A percentile compares a stretch with the other conserved stretches of the same genome.
These are phyloP conservation scores for Lenzites betulinus DNA, from an alignment of 768 basidiomycete species.

Conservation along the genomic window DNA sequence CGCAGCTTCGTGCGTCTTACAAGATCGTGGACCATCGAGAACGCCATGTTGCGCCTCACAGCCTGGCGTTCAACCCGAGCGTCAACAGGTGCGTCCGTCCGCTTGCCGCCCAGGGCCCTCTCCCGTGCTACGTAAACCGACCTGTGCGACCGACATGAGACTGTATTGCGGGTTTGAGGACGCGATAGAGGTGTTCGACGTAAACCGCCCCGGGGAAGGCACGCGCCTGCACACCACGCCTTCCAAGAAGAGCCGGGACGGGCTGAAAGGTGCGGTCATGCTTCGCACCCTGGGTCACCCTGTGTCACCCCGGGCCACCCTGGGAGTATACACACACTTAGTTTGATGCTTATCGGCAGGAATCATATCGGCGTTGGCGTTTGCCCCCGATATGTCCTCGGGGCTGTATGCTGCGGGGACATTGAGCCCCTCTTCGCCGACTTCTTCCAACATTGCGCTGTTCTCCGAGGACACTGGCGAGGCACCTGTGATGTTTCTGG, in stretches of 20 bases:
- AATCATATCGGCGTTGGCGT: conserved; percentile 83
- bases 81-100: conserved; percentile 57
- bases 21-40: conserved; percentile 93
- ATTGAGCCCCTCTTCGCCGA: conserved; percentile 49
- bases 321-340: background rate
- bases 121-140: conserved; percentile 4
- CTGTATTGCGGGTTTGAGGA: conserved; percentile 87
- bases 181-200: conserved; percentile 84
- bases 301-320: no score
- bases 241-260: conserved; percentile 77
- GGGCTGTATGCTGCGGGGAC: conserved; percentile 82
- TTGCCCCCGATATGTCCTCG: conserved; percentile 57
- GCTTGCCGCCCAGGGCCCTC: background rate
- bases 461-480: conserved; percentile 62
- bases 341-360: conserved; percentile 47
- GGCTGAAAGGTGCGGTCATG: conserved; percentile 72
- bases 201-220: conserved; percentile 73
- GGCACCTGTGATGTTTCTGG: conserved; percentile 61
- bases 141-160: conserved; percentile 42
- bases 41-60: conserved; percentile 84
- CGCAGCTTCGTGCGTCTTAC: conserved; percentile 88
- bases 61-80: conserved; percentile 72
- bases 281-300: no score
- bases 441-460: conserved; percentile 59
- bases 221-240: conserved; percentile 69